Evolutionary conservation across 2,329 filamentous ascomycete genomes (phyloP).

Genomic region (Sarocladium oryzae): DNA sequence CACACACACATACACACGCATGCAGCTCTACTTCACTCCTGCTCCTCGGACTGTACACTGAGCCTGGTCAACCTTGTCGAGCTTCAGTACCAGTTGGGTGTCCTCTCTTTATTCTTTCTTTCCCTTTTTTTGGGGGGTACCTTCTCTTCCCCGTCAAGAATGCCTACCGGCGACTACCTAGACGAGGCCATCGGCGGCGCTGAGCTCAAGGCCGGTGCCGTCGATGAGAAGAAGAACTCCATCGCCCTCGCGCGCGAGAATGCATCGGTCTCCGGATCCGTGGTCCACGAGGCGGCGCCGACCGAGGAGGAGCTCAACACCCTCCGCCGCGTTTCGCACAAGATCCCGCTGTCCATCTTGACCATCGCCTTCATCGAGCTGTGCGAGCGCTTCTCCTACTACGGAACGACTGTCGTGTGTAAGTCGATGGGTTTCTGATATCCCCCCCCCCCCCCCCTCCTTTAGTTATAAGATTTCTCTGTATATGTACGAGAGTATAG

Average conservation of each 20-base stretch:
- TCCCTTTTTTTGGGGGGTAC: no score
- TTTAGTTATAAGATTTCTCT: no score
- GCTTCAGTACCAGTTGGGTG: not conserved
- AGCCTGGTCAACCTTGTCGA: no score
- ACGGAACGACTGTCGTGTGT: conserved; percentile 60
- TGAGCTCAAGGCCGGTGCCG: conserved; percentile 19
- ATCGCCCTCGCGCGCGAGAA: conserved; percentile 13
- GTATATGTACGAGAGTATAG: no score
- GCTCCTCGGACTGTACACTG: no score
- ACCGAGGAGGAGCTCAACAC: conserved; percentile 37
- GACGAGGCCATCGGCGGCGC: conserved; percentile 29
- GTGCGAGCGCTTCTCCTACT: conserved; percentile 69
- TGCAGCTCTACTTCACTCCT: no score
- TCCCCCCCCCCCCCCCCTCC: no score
- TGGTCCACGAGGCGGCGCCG: conserved; percentile 11
- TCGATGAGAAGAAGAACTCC: conserved; percentile 24
- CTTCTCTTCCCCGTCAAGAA: not conserved
- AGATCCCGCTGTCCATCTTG: conserved; percentile 53
- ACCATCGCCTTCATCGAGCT: conserved; percentile 62
- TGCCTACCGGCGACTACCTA: conserved; percentile 23
- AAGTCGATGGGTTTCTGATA: conserved; percentile 29
- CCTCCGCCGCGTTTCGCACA: conserved; percentile 47
- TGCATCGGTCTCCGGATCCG: conserved; percentile 7
- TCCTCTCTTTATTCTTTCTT: not conserved
- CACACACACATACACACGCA: no score